Evolutionary conservation across 2,329 filamentous ascomycete genomes (phyloP), one percentile per base, ranked within the genome.

Genomic region (Monosporascus sp.): DNA sequence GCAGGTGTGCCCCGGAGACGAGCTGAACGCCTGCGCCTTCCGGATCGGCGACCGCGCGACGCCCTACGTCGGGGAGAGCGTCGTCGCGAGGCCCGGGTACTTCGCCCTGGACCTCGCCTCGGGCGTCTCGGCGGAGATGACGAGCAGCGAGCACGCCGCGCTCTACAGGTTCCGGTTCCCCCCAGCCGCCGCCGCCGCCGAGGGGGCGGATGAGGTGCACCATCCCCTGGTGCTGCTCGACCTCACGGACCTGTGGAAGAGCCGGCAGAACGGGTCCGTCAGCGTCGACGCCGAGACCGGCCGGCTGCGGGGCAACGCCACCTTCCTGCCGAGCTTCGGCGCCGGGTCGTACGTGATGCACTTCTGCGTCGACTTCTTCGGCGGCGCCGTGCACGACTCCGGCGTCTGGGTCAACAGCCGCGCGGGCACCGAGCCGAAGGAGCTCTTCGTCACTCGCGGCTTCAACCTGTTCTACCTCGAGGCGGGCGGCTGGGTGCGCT

Each of bases 121-220:
- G 7, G 76, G 77, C 0, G 73, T 87, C 37, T 72, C 73, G 27
- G 77, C 80, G 0, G 79, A 85, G 54, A 84, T 84, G 77, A 84
- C 84, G 0, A 76, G 79, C 3, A 78, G 82, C 1, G 81, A 85
- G 44, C 81, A 79, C 53, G 82, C 83, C 1, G 81, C 83, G 3
- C 63, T 87, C n/a, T 86, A 85, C 62, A 73, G 76, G 3, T 84
- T 87, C 57, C 78, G 74, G 0, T 86, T 85, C 56, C 78, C 82
- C 22, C n/a, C n/a, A n/a, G 54, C 53, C 52, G 61, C n/a, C n/a
- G 17, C 51, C 4, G 31, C 31, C 11, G 24, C 24, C 2, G 9
- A 41, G 14, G 36, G 16, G 44, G 37, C 5, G 17, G 48, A 50
- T 20, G 43, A 61, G 17, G 47, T 45, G 6, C 55, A 57, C 24